A percentile compares a stretch with the other conserved stretches of the same genome.
These are phyloP conservation scores for Epipyxis sp. DNA, from an alignment of 108 stramenopile species.

Conservation along the genomic window DNA sequence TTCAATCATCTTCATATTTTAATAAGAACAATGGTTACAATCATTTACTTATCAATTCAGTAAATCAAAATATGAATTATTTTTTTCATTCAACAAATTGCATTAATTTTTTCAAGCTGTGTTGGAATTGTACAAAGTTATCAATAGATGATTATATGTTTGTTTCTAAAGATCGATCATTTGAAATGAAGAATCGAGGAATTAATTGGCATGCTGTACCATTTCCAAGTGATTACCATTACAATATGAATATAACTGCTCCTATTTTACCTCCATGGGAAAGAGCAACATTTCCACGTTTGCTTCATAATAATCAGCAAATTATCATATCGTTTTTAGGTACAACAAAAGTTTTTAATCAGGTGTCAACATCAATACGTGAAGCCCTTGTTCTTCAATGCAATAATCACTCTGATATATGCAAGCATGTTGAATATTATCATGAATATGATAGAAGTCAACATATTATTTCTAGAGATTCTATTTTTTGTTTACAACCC, in stretches of 20 bases:
- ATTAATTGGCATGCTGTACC: constrained; percentile 5
- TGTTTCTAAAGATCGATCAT: background rate
- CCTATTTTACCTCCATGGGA: constrained; percentile 23
- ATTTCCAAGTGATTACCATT: constrained; percentile 21
- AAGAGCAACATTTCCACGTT: no score
- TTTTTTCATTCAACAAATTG: background rate
- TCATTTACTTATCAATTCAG: background rate
- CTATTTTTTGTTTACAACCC: no score
- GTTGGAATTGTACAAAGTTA: constrained; percentile 6
- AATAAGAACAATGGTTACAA: background rate
- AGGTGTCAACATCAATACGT: no score
- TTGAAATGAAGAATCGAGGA: background rate
- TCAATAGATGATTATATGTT: constrained; percentile 11
- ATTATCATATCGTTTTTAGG: no score
- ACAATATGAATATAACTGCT: background rate
- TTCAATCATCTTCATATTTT: background rate
- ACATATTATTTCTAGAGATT: no score
- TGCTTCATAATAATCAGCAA: no score
- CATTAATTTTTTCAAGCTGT: background rate
- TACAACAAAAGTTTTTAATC: no score
- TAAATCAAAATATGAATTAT: constrained; percentile 2
- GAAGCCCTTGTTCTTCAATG: no score
- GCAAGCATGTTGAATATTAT: no score
- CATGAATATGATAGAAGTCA: no score
- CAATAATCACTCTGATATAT: no score